Evolutionary conservation across 2,329 filamentous ascomycete species (phyloP).

Genomic region (Grosmannia penicillata): DNA sequence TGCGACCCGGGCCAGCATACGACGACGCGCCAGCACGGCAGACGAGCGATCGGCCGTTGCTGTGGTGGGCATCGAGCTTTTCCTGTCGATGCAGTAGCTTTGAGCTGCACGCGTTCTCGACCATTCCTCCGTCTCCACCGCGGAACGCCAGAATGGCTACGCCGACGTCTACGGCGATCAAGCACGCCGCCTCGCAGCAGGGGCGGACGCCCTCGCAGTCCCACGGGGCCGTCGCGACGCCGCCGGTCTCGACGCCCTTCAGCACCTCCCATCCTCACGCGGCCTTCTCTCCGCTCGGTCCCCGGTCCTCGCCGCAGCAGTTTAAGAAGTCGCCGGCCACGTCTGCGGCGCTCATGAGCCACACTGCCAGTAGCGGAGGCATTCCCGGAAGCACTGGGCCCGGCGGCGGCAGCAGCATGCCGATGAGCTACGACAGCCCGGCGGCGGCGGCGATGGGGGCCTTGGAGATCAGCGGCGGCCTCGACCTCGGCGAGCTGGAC

Average conservation of each 20-base stretch:
- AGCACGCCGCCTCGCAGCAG: constrained; percentile 33
- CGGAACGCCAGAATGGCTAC: constrained; percentile 34
- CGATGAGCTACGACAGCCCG: constrained; percentile 49
- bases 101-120: too few relatives aligned
- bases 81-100: background rate
- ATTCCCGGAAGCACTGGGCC: background rate
- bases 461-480: constrained; percentile 30
- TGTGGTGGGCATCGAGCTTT: background rate
- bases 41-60: too few relatives aligned
- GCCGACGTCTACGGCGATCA: constrained; percentile 34
- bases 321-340: constrained; percentile 49
- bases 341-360: constrained; percentile 30
- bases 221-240: constrained; percentile 37
- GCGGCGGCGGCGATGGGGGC: constrained; percentile 46
- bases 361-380: constrained; percentile 18
- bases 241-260: constrained; percentile 53
- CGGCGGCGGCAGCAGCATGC: constrained; percentile 14
- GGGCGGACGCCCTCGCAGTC: constrained; percentile 32
- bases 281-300: constrained; percentile 44
- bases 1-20: too few relatives aligned
- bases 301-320: constrained; percentile 47
- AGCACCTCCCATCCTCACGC: constrained; percentile 37
- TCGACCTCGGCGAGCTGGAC: constrained; percentile 36
- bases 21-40: too few relatives aligned
- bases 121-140: background rate